Percentiles rank a stretch among this genome's conserved stretches.
Conservation (phyloP, 2,329 filamentous ascomycete species). For the Penicillium sp. region DNA sequence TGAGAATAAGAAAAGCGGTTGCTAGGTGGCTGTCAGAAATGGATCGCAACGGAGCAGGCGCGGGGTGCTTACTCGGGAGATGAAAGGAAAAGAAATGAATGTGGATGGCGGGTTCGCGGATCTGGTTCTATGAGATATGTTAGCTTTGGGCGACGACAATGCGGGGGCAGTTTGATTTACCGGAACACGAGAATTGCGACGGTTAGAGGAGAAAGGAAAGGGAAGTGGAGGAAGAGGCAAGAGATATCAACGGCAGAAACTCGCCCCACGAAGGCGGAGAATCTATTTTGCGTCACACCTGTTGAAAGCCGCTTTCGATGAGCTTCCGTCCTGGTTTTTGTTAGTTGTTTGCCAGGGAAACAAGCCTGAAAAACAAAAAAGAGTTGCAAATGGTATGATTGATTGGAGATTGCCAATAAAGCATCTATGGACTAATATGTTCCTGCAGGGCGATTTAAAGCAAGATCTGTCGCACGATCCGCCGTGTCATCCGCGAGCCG, state of each 20-base stretch:
- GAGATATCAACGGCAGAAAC: conserved; percentile 32
- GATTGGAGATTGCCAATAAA: background rate
- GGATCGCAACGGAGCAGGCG: background rate
- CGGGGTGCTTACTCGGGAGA: conserved; percentile 12
- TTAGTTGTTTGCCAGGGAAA: background rate
- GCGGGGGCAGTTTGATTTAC: background rate
- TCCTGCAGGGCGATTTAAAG: conserved; percentile 50
- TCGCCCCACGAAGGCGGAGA: conserved; percentile 32
- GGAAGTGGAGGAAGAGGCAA: conserved; percentile 16
- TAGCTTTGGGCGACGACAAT: background rate
- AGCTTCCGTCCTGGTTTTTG: conserved; percentile 4
- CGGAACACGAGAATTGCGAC: conserved; percentile 4
- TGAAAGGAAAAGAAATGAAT: background rate
- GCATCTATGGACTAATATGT: background rate
- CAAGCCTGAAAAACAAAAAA: background rate
- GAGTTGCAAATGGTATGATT: conserved; percentile 1
- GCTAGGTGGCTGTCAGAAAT: background rate
- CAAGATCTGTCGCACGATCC: conserved; percentile 72
- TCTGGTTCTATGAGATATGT: background rate
- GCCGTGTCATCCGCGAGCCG: conserved; percentile 81
- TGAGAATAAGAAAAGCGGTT: background rate
- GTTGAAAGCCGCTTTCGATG: conserved; percentile 8
- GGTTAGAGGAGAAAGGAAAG: conserved; percentile 4
- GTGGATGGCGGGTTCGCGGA: background rate
- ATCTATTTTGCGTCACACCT: conserved; percentile 38